These are phyloP conservation scores for Phyllachora maydis DNA, from an alignment of 2,329 filamentous ascomycete species.

Conservation along the genomic window DNA sequence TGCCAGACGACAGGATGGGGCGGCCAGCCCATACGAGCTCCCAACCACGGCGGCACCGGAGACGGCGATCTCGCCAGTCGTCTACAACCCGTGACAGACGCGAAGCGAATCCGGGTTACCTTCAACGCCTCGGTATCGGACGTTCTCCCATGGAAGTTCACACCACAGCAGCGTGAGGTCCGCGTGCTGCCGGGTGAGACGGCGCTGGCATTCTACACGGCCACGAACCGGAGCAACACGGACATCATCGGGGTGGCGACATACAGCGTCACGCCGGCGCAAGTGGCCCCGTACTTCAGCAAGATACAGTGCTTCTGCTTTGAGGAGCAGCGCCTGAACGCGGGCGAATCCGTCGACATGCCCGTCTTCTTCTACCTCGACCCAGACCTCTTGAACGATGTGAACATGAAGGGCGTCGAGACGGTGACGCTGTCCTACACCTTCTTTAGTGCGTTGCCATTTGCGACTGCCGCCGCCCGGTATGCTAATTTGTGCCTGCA, in stretches of 20 bases:
- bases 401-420: conserved; percentile 84
- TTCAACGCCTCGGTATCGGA: conserved; percentile 94
- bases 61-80: conserved; percentile 51
- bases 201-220: conserved; percentile 91
- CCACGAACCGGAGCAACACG: conserved; percentile 70
- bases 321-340: conserved; percentile 84
- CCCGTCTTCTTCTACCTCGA: conserved; percentile 99
- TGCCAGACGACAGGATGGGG: conserved; percentile 81
- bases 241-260: conserved; percentile 98
- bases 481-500: conserved; percentile 19
- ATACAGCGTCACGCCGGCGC: conserved; percentile 88
- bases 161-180: conserved; percentile 90
- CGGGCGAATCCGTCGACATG: conserved; percentile 97
- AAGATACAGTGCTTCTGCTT: conserved; percentile 99
- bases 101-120: conserved; percentile 77
- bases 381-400: conserved; percentile 78
- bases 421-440: conserved; percentile 94
- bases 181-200: conserved; percentile 90
- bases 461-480: too few relatives aligned
- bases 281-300: conserved; percentile 94
- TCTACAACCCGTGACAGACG: conserved; percentile 59
- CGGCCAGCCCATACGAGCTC: conserved; percentile 73
- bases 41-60: conserved; percentile 34
- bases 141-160: conserved; percentile 92
- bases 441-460: conserved; percentile 88